Conservation (phyloP, 2,329 filamentous ascomycete genomes). For the Cytospora piceae region DNA sequence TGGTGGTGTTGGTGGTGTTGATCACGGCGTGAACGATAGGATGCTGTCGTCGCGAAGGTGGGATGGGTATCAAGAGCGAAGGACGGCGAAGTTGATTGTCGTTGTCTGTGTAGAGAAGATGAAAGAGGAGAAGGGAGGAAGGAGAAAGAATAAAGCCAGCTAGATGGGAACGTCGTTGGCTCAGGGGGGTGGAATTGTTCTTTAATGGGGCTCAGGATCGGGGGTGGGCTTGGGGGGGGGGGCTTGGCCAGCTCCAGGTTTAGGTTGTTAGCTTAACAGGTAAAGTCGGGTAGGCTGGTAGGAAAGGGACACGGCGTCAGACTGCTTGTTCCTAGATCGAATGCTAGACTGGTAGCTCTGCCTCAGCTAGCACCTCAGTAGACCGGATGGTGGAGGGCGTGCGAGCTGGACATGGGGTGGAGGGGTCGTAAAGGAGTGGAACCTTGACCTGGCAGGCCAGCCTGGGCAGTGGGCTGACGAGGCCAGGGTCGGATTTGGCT, state of each 20-base stretch:
- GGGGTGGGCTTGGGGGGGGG: neutral
- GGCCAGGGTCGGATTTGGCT: neutral
- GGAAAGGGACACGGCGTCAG: neutral
- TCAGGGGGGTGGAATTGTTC: conserved; percentile 30
- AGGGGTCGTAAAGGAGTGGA: conserved; percentile 3
- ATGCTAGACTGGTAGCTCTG: neutral
- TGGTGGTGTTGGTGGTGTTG: neutral
- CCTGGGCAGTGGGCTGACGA: neutral
- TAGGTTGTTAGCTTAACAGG: neutral
- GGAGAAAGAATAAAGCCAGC: conserved; percentile 29
- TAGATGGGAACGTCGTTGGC: conserved; percentile 21
- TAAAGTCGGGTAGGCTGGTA: neutral
- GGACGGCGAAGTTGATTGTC: conserved; percentile 13
- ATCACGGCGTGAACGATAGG: conserved; percentile 24
- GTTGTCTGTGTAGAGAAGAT: conserved; percentile 19
- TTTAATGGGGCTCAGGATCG: conserved; percentile 29
- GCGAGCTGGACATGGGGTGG: neutral
- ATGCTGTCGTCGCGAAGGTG: conserved; percentile 23
- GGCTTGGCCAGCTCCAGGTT: conserved; percentile 6
- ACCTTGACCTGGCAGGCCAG: neutral
- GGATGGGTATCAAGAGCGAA: conserved; percentile 29
- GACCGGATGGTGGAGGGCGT: neutral
- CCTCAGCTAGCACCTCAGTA: neutral
- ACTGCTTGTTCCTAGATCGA: too few species aligned
- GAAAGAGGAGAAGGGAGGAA: conserved; percentile 12